Evolutionary conservation across 2,329 filamentous ascomycete species (phyloP).

Genomic region (Ceratocystis huliohia): DNA sequence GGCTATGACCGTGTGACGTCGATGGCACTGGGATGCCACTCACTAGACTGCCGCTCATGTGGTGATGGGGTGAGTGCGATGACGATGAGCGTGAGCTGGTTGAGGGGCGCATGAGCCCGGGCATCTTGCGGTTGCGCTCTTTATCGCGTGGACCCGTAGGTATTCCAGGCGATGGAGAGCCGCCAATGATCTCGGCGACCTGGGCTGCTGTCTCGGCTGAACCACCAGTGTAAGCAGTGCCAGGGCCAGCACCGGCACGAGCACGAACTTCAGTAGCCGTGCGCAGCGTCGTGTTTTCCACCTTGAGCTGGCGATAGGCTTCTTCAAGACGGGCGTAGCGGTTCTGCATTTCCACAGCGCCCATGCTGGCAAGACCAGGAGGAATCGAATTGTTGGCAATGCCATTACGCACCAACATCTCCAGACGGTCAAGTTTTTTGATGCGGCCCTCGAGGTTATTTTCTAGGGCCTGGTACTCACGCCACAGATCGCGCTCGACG

Average conservation of each 20-base stretch:
- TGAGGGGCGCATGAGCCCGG: constrained; percentile 25
- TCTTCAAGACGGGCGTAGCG: constrained; percentile 46
- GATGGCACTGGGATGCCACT: constrained; percentile 18
- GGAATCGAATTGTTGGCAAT: constrained; percentile 39
- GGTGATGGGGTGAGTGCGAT: constrained; percentile 19
- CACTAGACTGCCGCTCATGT: constrained; percentile 3
- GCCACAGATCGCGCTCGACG: constrained; percentile 81
- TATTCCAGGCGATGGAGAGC: constrained; percentile 42
- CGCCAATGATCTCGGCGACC: constrained; percentile 23
- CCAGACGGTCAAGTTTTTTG: constrained; percentile 78
- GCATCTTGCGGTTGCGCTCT: constrained; percentile 27
- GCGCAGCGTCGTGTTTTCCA: constrained; percentile 57
- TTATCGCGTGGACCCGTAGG: constrained; percentile 42
- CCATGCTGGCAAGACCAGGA: constrained; percentile 23
- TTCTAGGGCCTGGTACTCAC: constrained; percentile 80
- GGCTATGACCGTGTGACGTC: constrained; percentile 19
- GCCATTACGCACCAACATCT: constrained; percentile 60
- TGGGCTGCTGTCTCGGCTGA: constrained; percentile 27
- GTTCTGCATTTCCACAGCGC: constrained; percentile 31
- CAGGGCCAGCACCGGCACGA: constrained; percentile 36
- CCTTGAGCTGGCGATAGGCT: constrained; percentile 49
- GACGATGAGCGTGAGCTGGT: constrained; percentile 26
- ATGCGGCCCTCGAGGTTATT: constrained; percentile 63
- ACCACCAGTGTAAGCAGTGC: constrained; percentile 27
- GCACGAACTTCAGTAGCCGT: constrained; percentile 47